phyloP scores from a whole-genome alignment of 2,329 filamentous ascomycete species.

The Monilinia vaccinii-corymbosi region DNA sequence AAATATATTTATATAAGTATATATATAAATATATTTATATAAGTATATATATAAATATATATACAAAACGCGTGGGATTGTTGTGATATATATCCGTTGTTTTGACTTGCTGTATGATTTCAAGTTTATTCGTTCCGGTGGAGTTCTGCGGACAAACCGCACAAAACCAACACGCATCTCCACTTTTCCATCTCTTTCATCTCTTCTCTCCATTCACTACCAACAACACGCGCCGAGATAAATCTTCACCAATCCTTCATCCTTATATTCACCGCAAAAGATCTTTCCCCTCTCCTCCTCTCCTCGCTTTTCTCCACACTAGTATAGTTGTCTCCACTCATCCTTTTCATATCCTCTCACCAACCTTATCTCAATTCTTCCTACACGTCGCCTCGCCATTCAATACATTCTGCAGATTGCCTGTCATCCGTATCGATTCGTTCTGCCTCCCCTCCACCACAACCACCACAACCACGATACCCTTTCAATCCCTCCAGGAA shows the following conservation, averaged over 20 bases:
- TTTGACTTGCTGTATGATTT: too few species aligned
- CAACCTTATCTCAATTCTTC: not conserved
- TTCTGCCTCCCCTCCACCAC: too few species aligned
- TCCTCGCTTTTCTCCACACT: not conserved
- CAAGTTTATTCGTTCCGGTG: too few species aligned
- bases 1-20: not conserved
- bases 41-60: not conserved
- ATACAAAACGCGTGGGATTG: too few species aligned
- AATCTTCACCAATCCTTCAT: not conserved
- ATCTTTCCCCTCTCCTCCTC: not conserved
- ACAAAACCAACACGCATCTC: not conserved
- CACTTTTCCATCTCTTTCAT: not conserved
- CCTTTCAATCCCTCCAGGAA: not conserved
- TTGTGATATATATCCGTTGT: too few species aligned
- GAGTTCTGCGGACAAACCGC: not conserved
- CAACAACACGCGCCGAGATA: conserved; percentile 5
- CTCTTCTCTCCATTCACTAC: not conserved
- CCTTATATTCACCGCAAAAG: not conserved
- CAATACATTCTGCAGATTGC: not conserved
- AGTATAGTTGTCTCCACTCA: not conserved
- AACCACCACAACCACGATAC: conserved; percentile 10
- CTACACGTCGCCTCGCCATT: conserved; percentile 5
- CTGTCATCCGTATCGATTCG: conserved; percentile 1
- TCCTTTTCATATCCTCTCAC: not conserved
- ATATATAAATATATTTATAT: not conserved